Evolutionary conservation across 2,329 filamentous ascomycete genomes (phyloP).

Genomic region (Claviceps capensis): DNA sequence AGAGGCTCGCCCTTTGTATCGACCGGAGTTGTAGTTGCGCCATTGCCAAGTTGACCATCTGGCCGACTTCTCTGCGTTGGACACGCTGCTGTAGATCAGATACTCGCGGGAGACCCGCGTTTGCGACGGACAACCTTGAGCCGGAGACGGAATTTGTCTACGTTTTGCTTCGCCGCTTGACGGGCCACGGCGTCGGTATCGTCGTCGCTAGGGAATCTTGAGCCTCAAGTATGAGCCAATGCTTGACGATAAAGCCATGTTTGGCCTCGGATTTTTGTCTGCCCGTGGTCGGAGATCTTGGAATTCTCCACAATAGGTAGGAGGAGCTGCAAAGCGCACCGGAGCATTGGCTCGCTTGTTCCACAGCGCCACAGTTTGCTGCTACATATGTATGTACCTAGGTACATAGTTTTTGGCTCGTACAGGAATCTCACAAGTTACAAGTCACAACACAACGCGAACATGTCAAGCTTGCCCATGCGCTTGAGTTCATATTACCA

Average conservation of each 20-base stretch:
- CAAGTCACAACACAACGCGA: too few relatives aligned
- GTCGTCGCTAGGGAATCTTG: too few relatives aligned
- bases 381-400: too few relatives aligned
- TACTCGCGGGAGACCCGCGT: neutral
- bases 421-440: too few relatives aligned
- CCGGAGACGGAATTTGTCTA: neutral
- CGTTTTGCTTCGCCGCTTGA: too few relatives aligned
- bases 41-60: constrained; percentile 12
- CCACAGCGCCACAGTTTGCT: neutral
- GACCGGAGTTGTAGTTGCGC: constrained; percentile 20
- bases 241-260: neutral
- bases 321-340: neutral
- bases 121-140: neutral
- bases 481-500: too few relatives aligned
- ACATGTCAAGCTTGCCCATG: too few relatives aligned
- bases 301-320: neutral
- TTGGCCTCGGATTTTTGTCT: constrained; percentile 3
- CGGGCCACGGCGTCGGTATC: too few relatives aligned
- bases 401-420: too few relatives aligned
- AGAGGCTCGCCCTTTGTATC: constrained; percentile 14
- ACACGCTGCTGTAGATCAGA: neutral
- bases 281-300: neutral
- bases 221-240: too few relatives aligned
- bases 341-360: neutral
- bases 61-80: constrained; percentile 1